Conservation (phyloP, 2,329 filamentous ascomycete genomes). For the Fusarium paranaense region DNA sequence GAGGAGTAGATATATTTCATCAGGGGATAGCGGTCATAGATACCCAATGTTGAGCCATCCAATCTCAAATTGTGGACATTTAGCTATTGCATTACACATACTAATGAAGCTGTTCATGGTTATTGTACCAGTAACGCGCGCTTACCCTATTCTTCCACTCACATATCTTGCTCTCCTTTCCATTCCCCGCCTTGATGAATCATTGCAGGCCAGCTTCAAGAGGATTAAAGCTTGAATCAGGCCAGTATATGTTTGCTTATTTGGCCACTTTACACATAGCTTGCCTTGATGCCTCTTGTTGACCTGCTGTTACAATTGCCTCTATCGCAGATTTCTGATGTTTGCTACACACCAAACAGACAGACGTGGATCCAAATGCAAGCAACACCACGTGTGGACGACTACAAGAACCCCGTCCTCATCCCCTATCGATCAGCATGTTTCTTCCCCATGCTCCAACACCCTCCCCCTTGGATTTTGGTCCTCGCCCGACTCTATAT, state of each 20-base stretch:
- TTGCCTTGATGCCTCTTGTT: neutral
- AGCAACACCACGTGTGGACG: neutral
- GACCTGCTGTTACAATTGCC: too few relatives aligned
- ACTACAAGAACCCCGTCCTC: neutral
- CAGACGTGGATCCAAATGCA: neutral
- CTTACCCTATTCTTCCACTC: neutral
- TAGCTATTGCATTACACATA: neutral
- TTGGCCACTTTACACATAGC: neutral
- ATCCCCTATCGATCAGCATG: neutral
- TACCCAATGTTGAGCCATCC: conserved; percentile 30
- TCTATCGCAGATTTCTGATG: neutral
- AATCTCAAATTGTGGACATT: neutral
- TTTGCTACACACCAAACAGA: neutral
- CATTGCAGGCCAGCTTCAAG: neutral
- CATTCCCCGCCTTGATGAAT: neutral
- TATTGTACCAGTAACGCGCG: neutral
- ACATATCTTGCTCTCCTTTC: neutral
- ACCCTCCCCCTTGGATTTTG: neutral
- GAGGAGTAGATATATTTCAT: conserved; percentile 22
- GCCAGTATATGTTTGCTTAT: neutral
- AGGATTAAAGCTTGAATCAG: neutral
- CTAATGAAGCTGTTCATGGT: neutral
- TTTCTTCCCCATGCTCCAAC: neutral
- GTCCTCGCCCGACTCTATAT: neutral
- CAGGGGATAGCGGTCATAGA: conserved; percentile 23